A percentile compares a stretch with the other conserved stretches of the same genome.
These are phyloP conservation scores for Scalesia atractyloides DNA, from an alignment of 129 eudicot species.

Conservation along the genomic window DNA sequence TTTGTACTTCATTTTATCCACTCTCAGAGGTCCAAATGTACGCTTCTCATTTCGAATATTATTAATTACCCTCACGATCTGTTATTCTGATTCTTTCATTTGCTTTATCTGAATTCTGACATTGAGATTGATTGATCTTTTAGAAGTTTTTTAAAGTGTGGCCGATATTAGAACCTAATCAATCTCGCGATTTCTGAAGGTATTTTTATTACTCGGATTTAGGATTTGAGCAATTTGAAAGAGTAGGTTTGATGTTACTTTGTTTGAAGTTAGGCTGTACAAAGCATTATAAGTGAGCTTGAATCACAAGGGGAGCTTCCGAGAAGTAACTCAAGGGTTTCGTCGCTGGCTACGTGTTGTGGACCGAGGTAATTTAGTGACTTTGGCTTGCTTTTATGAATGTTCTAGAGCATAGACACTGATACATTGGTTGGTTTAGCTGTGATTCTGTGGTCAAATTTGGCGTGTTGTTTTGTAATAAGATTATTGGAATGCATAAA, in stretches of 20 bases:
- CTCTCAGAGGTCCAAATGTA: conserved; percentile 82
- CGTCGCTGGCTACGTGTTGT: conserved; percentile 96
- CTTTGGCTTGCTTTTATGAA: conserved; percentile 2
- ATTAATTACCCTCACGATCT: neutral
- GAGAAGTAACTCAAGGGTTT: conserved; percentile 96
- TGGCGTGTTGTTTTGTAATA: neutral
- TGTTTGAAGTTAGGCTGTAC: conserved; percentile 66
- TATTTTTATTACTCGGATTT: conserved; percentile 13
- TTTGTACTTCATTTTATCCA: conserved; percentile 84
- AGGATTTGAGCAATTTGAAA: conserved; percentile 8
- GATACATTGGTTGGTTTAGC: conserved; percentile 6
- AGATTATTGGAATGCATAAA: neutral
- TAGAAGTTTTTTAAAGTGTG: conserved; percentile 94
- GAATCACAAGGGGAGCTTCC: conserved; percentile 99
- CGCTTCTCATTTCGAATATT: neutral
- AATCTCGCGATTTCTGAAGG: conserved; percentile 97
- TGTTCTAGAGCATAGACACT: conserved; percentile 1
- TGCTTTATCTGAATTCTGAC: neutral
- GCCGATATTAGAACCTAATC: conserved; percentile 94
- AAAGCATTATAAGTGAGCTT: conserved; percentile 86
- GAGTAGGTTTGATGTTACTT: conserved; percentile 14
- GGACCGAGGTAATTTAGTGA: conserved; percentile 77
- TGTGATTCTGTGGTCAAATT: conserved; percentile 1
- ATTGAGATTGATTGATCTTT: conserved; percentile 35
- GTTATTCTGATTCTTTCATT: conserved; percentile 10